Evolutionary conservation across 179 eudicot genomes (phyloP).

Genomic region (Pouteria campechiana): DNA sequence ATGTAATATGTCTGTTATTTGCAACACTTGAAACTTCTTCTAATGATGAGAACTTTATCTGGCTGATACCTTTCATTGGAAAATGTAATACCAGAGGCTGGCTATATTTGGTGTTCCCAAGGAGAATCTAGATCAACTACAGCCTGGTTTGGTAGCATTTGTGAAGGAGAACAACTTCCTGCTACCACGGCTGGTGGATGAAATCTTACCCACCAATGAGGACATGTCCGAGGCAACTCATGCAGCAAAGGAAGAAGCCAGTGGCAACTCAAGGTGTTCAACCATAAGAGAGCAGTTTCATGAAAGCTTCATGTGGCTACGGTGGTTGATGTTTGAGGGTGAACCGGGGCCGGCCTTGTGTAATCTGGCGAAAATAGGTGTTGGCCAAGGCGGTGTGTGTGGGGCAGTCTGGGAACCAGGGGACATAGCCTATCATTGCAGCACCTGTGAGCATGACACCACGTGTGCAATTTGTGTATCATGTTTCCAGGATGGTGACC

Average conservation of each 20-base stretch:
- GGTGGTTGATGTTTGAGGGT: conserved; percentile 95
- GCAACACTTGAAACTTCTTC: too few relatives aligned
- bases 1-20: too few relatives aligned
- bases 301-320: conserved; percentile 79
- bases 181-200: conserved; percentile 34
- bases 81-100: conserved; percentile 54
- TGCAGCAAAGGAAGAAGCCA: conserved; percentile 18
- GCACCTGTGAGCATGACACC: conserved; percentile 96
- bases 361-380: conserved; percentile 37
- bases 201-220: conserved; percentile 57
- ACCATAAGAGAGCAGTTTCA: conserved; percentile 30
- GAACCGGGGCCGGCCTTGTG: conserved; percentile 52
- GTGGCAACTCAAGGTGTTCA: conserved; percentile 9
- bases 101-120: conserved; percentile 45
- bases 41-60: not conserved
- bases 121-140: conserved; percentile 44
- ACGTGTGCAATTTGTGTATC: conserved; percentile 98
- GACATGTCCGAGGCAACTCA: conserved; percentile 33
- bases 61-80: not conserved
- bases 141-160: conserved; percentile 48
- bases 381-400: conserved; percentile 83
- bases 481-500: conserved; percentile 92
- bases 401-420: conserved; percentile 95
- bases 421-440: conserved; percentile 90
- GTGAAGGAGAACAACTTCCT: conserved; percentile 30